Conservation (phyloP, 2,329 filamentous ascomycete genomes). For the Herpotrichia juniperi region DNA sequence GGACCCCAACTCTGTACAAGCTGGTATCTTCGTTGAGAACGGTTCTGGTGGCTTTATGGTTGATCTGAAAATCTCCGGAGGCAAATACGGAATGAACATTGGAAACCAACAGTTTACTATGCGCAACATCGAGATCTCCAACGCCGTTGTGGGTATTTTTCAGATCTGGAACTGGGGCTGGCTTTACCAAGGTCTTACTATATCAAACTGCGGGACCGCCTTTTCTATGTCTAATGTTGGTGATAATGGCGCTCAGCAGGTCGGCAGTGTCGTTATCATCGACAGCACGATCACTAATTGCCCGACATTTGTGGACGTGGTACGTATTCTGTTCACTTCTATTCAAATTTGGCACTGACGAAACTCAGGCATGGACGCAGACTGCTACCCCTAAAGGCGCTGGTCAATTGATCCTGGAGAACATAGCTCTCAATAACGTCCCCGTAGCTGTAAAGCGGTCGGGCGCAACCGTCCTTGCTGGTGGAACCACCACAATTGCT, state of each 20-base stretch:
- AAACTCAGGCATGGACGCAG: conserved; percentile 33
- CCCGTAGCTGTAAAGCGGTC: conserved; percentile 38
- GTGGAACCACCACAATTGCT: conserved; percentile 40
- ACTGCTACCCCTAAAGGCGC: conserved; percentile 51
- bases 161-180: conserved; percentile 68
- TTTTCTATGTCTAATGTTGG: conserved; percentile 57
- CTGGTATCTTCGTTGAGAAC: conserved; percentile 56
- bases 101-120: conserved; percentile 64
- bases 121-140: conserved; percentile 61
- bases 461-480: conserved; percentile 33
- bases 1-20: conserved; percentile 53
- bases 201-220: conserved; percentile 61
- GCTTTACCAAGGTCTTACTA: conserved; percentile 58
- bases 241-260: conserved; percentile 40
- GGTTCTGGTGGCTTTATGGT: conserved; percentile 55
- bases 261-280: conserved; percentile 63
- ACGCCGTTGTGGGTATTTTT: conserved; percentile 60
- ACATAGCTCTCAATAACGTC: conserved; percentile 50
- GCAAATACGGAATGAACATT: conserved; percentile 50
- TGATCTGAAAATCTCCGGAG: conserved; percentile 54
- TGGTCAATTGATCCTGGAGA: conserved; percentile 62
- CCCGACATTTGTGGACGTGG: conserved; percentile 56
- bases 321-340: conserved; percentile 7
- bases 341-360: conserved; percentile 1
- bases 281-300: conserved; percentile 62